Base-by-base conservation (phyloP, 1,139 yeast genomes). In the Candida labiduridarum region DNA sequence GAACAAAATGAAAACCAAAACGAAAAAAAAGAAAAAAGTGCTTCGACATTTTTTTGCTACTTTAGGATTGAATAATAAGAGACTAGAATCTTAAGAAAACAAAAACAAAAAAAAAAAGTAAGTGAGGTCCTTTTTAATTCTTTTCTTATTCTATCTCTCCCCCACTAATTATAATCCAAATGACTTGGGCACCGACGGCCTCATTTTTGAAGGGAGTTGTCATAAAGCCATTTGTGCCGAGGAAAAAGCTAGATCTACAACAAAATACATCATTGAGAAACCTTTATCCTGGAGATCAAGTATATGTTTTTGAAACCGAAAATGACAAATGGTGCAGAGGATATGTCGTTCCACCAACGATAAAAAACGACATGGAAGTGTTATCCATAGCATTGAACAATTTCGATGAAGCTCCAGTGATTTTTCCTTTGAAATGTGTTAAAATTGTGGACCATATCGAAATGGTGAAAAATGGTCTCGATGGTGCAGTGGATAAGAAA, bases 211-310 rank as follows among this genome's bases (percentile, higher is more conserved):
- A 68, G 51, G 90, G 88, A 16, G 76, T 78, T 53, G 71, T 86
- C 34, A 67, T 80, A 50, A 78, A 76, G 56, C 79, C 90, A 0
- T 87, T 85, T 66, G 66, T 83, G 41, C 92, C 92, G 1, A 68
- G 80, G 55, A 84, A 82, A 49, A 75, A 73, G 51, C 75, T 72
- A 54, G 79, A 80, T 11, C 67, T 68, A 36, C 65, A 75, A 50
- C 63, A 59, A 49, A 73, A 72, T 54, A 69, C 63, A 2, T 63
- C 66, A 57, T 80, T 79, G 66, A 72, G 71, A 54, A 82, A 86
- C 59, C 66, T 89, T 48, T 85, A 84, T 62, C 86, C 90, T 19
- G 97, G 97, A 35, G 96, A 90, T 63, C 89, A 86, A 56, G 84
- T 89, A 29, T 89, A 81, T 65, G 73, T 89, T 31, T 88, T 90